These are phyloP conservation scores for Aspergillus sergii DNA, from an alignment of 2,329 filamentous ascomycete species.

Conservation along the genomic window DNA sequence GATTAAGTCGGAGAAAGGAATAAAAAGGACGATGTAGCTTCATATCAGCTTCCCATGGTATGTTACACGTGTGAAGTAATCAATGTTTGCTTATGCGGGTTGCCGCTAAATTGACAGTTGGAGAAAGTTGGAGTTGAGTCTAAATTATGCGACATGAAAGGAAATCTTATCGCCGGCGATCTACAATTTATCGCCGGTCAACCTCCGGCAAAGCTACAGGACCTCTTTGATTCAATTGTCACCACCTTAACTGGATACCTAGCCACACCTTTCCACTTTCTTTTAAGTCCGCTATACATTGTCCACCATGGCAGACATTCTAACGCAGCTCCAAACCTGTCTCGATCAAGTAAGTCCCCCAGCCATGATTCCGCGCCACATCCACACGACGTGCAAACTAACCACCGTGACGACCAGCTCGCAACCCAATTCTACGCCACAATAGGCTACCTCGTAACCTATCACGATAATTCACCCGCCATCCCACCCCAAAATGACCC, in stretches of 20 bases:
- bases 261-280: background rate
- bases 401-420: slow-evolving; percentile 34
- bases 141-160: background rate
- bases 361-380: background rate
- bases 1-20: slow-evolving; percentile 10
- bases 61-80: background rate
- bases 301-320: slow-evolving; percentile 45
- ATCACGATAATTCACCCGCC: slow-evolving; percentile 48
- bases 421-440: slow-evolving; percentile 56
- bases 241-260: slow-evolving; percentile 20
- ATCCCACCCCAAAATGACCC: slow-evolving; percentile 34
- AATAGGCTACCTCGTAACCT: slow-evolving; percentile 50
- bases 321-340: slow-evolving; percentile 55
- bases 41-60: background rate
- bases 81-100: background rate
- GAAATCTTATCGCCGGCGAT: slow-evolving; percentile 7
- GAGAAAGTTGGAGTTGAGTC: background rate
- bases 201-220: background rate
- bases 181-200: slow-evolving; percentile 2
- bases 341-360: slow-evolving; percentile 47
- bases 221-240: slow-evolving; percentile 7
- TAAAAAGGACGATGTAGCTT: background rate
- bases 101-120: background rate
- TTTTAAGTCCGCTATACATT: background rate
- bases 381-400: slow-evolving; percentile 1